Evolutionary conservation across 495 filamentous ascomycete species (phyloP).

Genomic region (Sordaria brevicollis): DNA sequence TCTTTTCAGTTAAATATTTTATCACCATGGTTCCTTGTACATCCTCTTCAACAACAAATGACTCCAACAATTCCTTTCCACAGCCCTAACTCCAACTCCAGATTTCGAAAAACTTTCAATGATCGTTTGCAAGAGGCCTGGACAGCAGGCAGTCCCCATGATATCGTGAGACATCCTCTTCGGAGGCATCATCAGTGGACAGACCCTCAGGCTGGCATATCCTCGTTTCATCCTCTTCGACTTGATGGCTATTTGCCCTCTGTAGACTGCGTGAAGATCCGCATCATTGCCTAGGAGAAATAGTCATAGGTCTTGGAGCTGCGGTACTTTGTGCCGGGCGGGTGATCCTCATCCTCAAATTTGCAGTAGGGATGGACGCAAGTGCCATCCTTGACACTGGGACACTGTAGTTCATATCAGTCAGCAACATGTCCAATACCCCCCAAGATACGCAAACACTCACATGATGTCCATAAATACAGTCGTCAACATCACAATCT

Average conservation of each 20-base stretch:
- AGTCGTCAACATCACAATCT: constrained; percentile 63
- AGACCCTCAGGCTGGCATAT: neutral
- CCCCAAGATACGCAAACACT: constrained; percentile 3
- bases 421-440: neutral
- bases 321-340: constrained; percentile 37
- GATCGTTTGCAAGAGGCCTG: neutral
- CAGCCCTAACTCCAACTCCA: neutral
- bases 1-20: neutral
- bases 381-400: constrained; percentile 27
- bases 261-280: neutral
- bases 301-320: constrained; percentile 16
- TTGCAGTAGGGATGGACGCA: constrained; percentile 37
- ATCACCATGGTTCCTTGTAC: neutral
- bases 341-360: constrained; percentile 37
- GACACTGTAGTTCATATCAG: constrained; percentile 16
- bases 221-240: neutral
- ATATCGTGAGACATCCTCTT: neutral
- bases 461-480: constrained; percentile 73
- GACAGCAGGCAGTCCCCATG: neutral
- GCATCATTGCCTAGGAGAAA: neutral
- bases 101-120: neutral
- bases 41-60: neutral
- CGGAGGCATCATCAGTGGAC: neutral
- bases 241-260: neutral
- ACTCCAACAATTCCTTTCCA: neutral